Evolutionary conservation across 164 flowering plant genomes (phyloP), one percentile per base, ranked within the genome.

Genomic region (Houttuynia cordata): DNA sequence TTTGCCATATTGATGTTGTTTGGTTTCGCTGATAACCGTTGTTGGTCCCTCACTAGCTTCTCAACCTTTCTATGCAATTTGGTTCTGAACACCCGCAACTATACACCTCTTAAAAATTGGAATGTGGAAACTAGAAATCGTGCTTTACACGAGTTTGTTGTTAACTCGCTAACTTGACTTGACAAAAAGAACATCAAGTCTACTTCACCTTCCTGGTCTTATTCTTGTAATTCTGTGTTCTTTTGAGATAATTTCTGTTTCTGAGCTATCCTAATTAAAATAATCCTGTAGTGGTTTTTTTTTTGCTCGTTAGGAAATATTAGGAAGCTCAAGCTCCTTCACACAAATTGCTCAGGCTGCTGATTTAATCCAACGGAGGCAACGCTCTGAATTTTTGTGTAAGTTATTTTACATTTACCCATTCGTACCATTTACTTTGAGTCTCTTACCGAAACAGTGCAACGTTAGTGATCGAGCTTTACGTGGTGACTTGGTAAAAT

Each of bases 311-410:
- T 74, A 89, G 98, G 91, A 78, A 80, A 56, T 85, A 51, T 51
- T 83, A 53, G 67, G 70, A n/a, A 80, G 88, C 74, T 81, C 83
- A 7, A 85, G 82, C 24, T 67, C 79, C 21, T 74, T 75, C 42
- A 73, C 75, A 19, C 83, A 78, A 67, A 67, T 40, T 39, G 97
- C 96, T 23, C 60, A 61, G 67, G 98, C 98, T 65, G 98, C 98
- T 58, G 97, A 93, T 76, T 58, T 93, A 75, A 89, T 84, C 66
- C 97, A 89, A 64, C 84, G 79, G n/a, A 71, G 87, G 57, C 97
- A 93, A 71, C 90, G 97, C 14, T 84, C 92, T 17, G 91, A 83
- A 34, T 87, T 93, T 74, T 79, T 60, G 20, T 79, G 98, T 89
- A 75, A 79, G 88, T 63, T 62, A 56, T n/a, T n/a, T n/a, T n/a